Conservation (phyloP, 768 basidiomycete genomes). For the Artomyces pyxidatus region DNA sequence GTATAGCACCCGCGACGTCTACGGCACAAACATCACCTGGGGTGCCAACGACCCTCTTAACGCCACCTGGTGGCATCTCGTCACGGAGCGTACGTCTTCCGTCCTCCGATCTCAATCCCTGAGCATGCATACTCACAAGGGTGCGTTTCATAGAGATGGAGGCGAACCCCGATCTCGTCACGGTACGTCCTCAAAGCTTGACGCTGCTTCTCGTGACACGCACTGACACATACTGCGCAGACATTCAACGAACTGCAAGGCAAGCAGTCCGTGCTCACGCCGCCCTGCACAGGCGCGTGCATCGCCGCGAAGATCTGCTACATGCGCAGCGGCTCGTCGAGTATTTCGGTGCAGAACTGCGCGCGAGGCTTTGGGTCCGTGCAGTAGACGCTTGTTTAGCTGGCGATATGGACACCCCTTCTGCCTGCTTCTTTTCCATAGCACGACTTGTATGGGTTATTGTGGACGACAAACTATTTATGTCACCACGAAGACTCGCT, state of each 20-base stretch:
- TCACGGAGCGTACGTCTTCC: slow-evolving; percentile 53
- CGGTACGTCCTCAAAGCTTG: slow-evolving; percentile 27
- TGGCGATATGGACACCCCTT: too few relatives aligned
- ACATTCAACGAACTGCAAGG: slow-evolving; percentile 66
- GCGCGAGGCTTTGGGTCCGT: slow-evolving; percentile 57
- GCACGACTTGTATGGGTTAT: too few relatives aligned
- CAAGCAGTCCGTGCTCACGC: slow-evolving; percentile 49
- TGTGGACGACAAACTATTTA: too few relatives aligned
- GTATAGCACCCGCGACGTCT: slow-evolving; percentile 63
- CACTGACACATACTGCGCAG: slow-evolving; percentile 23
- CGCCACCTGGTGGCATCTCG: slow-evolving; percentile 77
- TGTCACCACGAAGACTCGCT: too few relatives aligned
- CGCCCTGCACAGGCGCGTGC: slow-evolving; percentile 54
- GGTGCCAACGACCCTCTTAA: slow-evolving; percentile 58
- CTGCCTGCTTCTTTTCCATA: too few relatives aligned
- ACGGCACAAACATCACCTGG: slow-evolving; percentile 56
- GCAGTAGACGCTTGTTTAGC: slow-evolving; percentile 27
- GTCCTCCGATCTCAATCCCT: neutral
- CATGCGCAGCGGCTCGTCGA: slow-evolving; percentile 65
- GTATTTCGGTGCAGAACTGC: slow-evolving; percentile 55
- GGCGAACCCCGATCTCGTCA: slow-evolving; percentile 45
- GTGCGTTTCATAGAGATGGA: slow-evolving; percentile 44
- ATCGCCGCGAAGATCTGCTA: slow-evolving; percentile 66
- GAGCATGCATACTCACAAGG: neutral
- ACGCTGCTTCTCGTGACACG: neutral